A percentile compares a stretch with the other conserved stretches of the same genome.
These are phyloP conservation scores for Xylaria curta DNA, from an alignment of 495 filamentous ascomycete genomes.

Conservation along the genomic window DNA sequence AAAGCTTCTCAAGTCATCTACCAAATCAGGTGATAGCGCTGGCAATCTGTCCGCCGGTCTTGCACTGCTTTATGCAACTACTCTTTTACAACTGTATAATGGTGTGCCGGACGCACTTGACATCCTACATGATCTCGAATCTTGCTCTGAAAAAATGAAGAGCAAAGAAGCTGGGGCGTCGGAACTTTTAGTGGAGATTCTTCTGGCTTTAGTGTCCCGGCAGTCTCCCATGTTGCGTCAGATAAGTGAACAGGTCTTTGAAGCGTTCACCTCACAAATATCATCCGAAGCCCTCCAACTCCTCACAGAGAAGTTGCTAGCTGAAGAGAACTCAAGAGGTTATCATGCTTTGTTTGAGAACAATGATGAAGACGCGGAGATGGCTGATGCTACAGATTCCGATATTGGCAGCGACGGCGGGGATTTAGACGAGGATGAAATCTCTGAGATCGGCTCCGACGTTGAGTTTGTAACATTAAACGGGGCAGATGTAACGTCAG, in stretches of 20 bases:
- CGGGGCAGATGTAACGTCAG: slow-evolving; percentile 35
- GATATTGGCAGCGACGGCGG: slow-evolving; percentile 44
- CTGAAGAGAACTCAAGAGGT: slow-evolving; percentile 80
- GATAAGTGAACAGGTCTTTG: slow-evolving; percentile 85
- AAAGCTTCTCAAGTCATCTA: slow-evolving; percentile 68
- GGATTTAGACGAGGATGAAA: slow-evolving; percentile 44
- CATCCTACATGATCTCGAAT: slow-evolving; percentile 75
- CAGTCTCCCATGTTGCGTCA: slow-evolving; percentile 84
- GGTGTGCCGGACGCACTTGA: slow-evolving; percentile 81
- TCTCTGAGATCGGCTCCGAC: slow-evolving; percentile 50
- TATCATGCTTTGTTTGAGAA: slow-evolving; percentile 86
- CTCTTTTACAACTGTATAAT: slow-evolving; percentile 86
- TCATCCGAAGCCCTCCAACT: slow-evolving; percentile 75
- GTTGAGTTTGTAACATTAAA: slow-evolving; percentile 53
- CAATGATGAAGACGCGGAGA: slow-evolving; percentile 64
- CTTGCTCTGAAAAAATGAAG: slow-evolving; percentile 71
- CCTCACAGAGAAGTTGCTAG: slow-evolving; percentile 73
- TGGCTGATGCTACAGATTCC: slow-evolving; percentile 51
- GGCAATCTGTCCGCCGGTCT: slow-evolving; percentile 64
- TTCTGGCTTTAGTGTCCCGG: slow-evolving; percentile 86
- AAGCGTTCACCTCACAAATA: slow-evolving; percentile 73
- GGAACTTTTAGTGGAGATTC: slow-evolving; percentile 81
- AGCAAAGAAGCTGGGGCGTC: slow-evolving; percentile 65
- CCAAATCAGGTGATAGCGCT: slow-evolving; percentile 45
- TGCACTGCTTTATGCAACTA: slow-evolving; percentile 82